These are phyloP conservation scores for Trypanosoma cruzi DNA, from an alignment of 208 protist genomes.

Conservation along the genomic window DNA sequence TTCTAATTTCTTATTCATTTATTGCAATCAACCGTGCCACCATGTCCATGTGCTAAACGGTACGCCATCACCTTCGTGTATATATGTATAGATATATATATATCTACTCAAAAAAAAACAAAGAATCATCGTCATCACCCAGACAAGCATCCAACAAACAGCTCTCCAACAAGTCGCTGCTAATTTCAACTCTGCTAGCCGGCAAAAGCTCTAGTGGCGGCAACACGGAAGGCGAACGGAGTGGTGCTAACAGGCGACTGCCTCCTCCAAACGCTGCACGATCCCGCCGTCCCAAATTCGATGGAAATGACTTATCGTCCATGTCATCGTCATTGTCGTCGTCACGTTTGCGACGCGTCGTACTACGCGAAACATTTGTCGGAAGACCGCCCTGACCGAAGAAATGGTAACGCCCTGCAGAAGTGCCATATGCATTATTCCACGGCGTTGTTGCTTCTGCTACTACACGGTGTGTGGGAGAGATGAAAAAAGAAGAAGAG, in stretches of 20 bases:
- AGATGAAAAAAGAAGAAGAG: slow-evolving; percentile 71
- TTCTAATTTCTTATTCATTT: no score
- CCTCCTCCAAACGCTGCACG: slow-evolving; percentile 47
- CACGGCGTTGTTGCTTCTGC: slow-evolving; percentile 55
- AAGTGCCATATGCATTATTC: neutral
- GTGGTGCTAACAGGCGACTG: slow-evolving; percentile 47
- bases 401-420: slow-evolving; percentile 35
- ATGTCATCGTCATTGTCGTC: slow-evolving; percentile 21
- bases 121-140: slow-evolving; percentile 38
- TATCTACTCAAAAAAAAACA: slow-evolving; percentile 11
- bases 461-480: slow-evolving; percentile 73
- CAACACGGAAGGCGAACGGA: slow-evolving; percentile 37
- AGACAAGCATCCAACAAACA: slow-evolving; percentile 54
- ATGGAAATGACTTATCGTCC: neutral
- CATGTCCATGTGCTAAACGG: no score
- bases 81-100: neutral
- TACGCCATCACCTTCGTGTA: neutral
- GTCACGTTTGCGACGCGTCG: slow-evolving; percentile 3
- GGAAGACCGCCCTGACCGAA: slow-evolving; percentile 60
- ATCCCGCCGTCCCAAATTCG: neutral
- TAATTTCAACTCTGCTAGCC: slow-evolving; percentile 52
- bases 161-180: slow-evolving; percentile 52
- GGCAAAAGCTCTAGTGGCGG: slow-evolving; percentile 58
- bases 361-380: neutral
- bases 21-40: no score